Evolutionary conservation across 2,329 filamentous ascomycete genomes (phyloP), one percentile per base, ranked within the genome.

Genomic region (Chaetomiaceae sp.): DNA sequence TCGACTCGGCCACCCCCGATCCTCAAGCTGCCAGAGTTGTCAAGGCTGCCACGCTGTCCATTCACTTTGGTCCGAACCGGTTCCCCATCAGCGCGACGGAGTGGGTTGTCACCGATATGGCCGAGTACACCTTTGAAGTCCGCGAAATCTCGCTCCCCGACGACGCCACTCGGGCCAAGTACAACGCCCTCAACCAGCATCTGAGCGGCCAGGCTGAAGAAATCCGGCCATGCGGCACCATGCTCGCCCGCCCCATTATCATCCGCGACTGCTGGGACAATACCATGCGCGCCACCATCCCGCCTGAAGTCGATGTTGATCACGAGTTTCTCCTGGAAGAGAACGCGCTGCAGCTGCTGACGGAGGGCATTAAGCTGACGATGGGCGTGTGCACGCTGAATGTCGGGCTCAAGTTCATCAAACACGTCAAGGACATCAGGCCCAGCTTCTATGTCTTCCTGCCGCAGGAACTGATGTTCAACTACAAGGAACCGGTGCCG

Each of bases 401-500:
- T 51, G 71, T 72, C 19, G 83, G 79, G 2, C 49, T 87, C 19
- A 72, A 70, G 52, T 88, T 84, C 60, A 76, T 89, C 60, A 83
- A 82, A 58, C 64, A 71, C 2, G 61, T 84, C 14, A 60, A 68
- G 22, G 71, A 71, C 0, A 60, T 83, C 10, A 74, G 76, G 47
- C 79, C 79, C 3, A 76, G 75, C 0, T 86, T 85, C 59, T 79
- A 85, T 59, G 75, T 70, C 0, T 78, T 79, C 47, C 66, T 89
- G 20, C 74, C 78, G 1, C 87, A 90, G 60, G 78, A 83, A 54
- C 67, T 86, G 53, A 86, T 90, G 82, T 57, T 72, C 18, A 63
- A 72, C 15, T 89, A 78, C 74, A 86, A 81, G 61, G 65, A 75
- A 19, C 82, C 83, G 0, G 59, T 60, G 3, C 56, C 56, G 1